phyloP scores from a whole-genome alignment of 2,329 filamentous ascomycete genomes.

The Rhinocladiella mackenziei region DNA sequence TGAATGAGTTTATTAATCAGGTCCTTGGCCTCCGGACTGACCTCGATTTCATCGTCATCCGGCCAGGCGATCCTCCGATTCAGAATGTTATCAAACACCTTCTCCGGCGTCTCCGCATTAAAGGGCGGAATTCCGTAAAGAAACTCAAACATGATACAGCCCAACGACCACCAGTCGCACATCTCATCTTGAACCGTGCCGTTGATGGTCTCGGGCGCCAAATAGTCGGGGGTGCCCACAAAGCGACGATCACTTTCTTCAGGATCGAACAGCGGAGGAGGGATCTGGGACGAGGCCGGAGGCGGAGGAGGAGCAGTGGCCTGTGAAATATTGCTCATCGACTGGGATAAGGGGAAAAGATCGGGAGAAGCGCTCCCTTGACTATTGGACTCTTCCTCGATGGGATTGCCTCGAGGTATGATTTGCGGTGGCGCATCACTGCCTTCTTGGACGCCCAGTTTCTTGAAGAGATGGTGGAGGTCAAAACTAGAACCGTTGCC shows the following conservation, averaged over 20 bases:
- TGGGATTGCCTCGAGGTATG: slow-evolving; percentile 53
- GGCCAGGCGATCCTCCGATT: slow-evolving; percentile 90
- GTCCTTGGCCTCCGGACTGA: slow-evolving; percentile 86
- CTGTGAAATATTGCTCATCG: slow-evolving; percentile 48
- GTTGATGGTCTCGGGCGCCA: slow-evolving; percentile 94
- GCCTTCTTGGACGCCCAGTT: slow-evolving; percentile 68
- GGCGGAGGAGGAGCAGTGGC: slow-evolving; percentile 31
- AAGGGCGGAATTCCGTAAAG: slow-evolving; percentile 91
- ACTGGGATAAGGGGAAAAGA: slow-evolving; percentile 61
- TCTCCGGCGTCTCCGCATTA: slow-evolving; percentile 80
- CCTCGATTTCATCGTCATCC: slow-evolving; percentile 68
- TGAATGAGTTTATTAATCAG: slow-evolving; percentile 90
- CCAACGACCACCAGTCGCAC: slow-evolving; percentile 99
- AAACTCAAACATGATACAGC: slow-evolving; percentile 96
- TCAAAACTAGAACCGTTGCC: slow-evolving; percentile 71
- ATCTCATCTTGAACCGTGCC: slow-evolving; percentile 94
- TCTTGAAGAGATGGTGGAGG: slow-evolving; percentile 74
- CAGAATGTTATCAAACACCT: slow-evolving; percentile 96
- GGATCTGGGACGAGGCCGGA: slow-evolving; percentile 61
- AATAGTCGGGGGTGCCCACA: slow-evolving; percentile 93
- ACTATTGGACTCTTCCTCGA: slow-evolving; percentile 71
- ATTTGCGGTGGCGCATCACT: slow-evolving; percentile 40
- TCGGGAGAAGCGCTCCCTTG: slow-evolving; percentile 74
- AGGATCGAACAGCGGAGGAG: slow-evolving; percentile 92
- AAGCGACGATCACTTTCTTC: slow-evolving; percentile 90